phyloP scores from a whole-genome alignment of 805 yeast species.

The Candida quercuum region DNA sequence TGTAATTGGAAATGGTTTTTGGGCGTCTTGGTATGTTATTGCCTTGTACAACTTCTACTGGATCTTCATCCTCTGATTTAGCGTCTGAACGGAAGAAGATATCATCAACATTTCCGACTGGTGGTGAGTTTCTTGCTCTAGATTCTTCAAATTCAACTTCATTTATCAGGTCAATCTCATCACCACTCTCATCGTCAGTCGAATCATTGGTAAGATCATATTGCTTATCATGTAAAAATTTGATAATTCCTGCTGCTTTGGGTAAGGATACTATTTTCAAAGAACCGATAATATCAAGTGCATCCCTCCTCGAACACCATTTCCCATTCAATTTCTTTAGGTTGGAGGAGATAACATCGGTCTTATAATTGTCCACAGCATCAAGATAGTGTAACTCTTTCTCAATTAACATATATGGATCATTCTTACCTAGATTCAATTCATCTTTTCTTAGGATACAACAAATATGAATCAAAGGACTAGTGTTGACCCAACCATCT shows the following conservation, averaged over 20 bases:
- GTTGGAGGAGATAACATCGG: constrained; percentile 14
- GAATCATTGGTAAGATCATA: neutral
- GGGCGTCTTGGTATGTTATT: neutral
- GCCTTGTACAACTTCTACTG: neutral
- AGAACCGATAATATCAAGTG: constrained; percentile 3
- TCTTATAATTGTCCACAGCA: constrained; percentile 11
- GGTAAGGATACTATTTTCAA: neutral
- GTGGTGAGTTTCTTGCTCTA: neutral
- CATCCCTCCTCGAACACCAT: constrained; percentile 23
- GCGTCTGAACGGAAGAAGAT: neutral
- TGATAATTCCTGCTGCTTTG: neutral
- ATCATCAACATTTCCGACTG: neutral
- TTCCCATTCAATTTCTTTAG: constrained; percentile 17
- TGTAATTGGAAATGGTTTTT: neutral
- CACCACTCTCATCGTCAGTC: neutral
- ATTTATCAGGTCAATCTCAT: neutral
- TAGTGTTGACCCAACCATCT: constrained; percentile 24
- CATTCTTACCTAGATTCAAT: constrained; percentile 17
- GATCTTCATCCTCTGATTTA: neutral
- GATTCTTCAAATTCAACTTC: neutral
- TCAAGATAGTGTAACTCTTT: constrained; percentile 23
- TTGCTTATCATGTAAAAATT: neutral
- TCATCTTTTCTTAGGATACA: constrained; percentile 14
- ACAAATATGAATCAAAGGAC: constrained; percentile 11
- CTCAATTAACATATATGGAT: constrained; percentile 22